Percentiles rank a stretch among this genome's conserved stretches.
Conservation (phyloP, 257 asterid species). For the Parsonsia alboflavescens region DNA sequence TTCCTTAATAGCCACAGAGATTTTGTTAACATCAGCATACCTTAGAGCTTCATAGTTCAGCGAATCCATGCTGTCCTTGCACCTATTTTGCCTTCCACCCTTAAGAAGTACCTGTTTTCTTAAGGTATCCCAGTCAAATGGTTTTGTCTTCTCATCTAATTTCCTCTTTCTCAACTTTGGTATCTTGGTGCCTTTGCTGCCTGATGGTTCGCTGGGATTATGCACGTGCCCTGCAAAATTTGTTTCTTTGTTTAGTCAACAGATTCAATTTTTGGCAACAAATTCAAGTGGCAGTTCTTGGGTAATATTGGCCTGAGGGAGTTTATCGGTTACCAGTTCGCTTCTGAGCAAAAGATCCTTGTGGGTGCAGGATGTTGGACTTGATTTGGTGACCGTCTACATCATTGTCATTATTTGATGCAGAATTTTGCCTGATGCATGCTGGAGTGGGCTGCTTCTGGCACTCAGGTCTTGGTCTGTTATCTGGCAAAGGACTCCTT, state of each 20-base stretch:
- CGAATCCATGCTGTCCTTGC: conserved; percentile 64
- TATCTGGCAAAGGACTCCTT: conserved; percentile 26
- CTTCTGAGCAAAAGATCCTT: conserved; percentile 28
- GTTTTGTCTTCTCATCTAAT: conserved; percentile 42
- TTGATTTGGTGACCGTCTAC: conserved; percentile 25
- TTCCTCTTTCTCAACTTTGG: conserved; percentile 51
- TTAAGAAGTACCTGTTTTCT: conserved; percentile 54
- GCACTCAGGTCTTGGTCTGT: conserved; percentile 23
- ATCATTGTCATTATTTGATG: conserved; percentile 16
- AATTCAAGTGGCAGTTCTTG: conserved; percentile 9
- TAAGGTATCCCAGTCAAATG: conserved; percentile 73
- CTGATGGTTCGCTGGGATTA: conserved; percentile 24
- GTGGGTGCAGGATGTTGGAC: conserved; percentile 19
- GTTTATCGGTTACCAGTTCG: conserved; percentile 37
- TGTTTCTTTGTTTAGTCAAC: background rate
- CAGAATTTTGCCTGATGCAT: conserved; percentile 20
- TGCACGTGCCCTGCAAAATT: conserved; percentile 22
- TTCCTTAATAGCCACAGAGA: conserved; percentile 39
- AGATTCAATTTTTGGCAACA: background rate
- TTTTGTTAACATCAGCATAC: conserved; percentile 28
- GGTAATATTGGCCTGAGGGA: conserved; percentile 2
- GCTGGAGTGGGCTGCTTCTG: conserved; percentile 34
- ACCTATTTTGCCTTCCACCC: conserved; percentile 43
- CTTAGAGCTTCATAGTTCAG: conserved; percentile 60
- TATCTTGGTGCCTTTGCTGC: conserved; percentile 22